Percentiles rank a stretch among this genome's conserved stretches.
These are phyloP conservation scores for Thyridium curvatum DNA, from an alignment of 2,329 filamentous ascomycete genomes.

Conservation along the genomic window DNA sequence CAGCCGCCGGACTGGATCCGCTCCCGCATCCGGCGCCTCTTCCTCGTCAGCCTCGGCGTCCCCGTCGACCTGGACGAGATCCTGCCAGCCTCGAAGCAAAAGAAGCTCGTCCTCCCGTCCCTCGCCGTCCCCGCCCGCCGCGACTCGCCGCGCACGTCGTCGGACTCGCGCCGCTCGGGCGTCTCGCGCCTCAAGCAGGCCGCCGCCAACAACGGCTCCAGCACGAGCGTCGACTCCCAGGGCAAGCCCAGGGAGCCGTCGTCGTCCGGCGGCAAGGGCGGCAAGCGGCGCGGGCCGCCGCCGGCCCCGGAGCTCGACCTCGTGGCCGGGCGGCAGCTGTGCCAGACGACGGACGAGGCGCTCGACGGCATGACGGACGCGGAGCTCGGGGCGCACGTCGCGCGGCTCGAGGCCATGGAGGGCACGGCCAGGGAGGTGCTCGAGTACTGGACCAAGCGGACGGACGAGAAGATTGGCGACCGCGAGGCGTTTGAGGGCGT, in stretches of 20 bases:
- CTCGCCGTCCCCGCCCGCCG: slow-evolving; percentile 45
- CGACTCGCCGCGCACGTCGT: slow-evolving; percentile 47
- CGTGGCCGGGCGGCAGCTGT: slow-evolving; percentile 70
- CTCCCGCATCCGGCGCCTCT: slow-evolving; percentile 87
- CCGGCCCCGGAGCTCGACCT: slow-evolving; percentile 73
- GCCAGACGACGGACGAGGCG: slow-evolving; percentile 78
- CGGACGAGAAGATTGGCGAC: slow-evolving; percentile 82
- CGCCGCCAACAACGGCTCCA: slow-evolving; percentile 49
- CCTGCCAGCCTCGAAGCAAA: slow-evolving; percentile 92
- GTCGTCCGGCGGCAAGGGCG: background rate
- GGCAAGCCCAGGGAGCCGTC: slow-evolving; percentile 43
- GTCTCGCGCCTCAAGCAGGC: slow-evolving; percentile 26
- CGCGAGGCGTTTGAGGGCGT: slow-evolving; percentile 93
- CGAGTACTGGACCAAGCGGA: slow-evolving; percentile 81
- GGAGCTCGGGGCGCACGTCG: slow-evolving; percentile 69
- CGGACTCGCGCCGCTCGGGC: slow-evolving; percentile 43
- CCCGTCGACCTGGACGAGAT: slow-evolving; percentile 97
- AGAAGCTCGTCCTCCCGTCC: slow-evolving; percentile 90
- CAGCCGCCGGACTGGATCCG: slow-evolving; percentile 98
- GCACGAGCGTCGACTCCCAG: slow-evolving; percentile 53
- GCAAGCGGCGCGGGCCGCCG: slow-evolving; percentile 49
- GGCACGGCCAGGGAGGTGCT: slow-evolving; percentile 69
- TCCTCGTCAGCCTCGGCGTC: slow-evolving; percentile 91
- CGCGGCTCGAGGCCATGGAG: slow-evolving; percentile 62
- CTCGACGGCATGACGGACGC: slow-evolving; percentile 70